Percentiles rank a stretch among this genome's conserved stretches.
phyloP scores from a whole-genome alignment of 2,329 filamentous ascomycete genomes.

The Dactylellina drechsleri region DNA sequence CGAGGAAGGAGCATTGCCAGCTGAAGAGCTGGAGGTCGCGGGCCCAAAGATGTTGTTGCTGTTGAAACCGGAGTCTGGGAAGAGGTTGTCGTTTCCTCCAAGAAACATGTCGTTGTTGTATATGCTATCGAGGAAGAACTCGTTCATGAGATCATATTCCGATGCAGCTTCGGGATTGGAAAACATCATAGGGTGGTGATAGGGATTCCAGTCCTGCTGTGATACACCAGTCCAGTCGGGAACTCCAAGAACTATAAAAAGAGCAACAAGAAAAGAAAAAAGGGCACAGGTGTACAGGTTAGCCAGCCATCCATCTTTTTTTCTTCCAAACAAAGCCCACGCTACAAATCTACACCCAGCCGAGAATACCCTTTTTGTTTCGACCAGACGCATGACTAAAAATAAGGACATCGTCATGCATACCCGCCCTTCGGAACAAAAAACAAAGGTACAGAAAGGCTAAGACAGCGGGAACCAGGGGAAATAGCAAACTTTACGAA shows the following conservation, averaged over 20 bases:
- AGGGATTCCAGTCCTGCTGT: constrained; percentile 70
- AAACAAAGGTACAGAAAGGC: constrained; percentile 16
- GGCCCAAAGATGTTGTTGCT: constrained; percentile 56
- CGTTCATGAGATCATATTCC: constrained; percentile 95
- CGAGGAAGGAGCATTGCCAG: constrained; percentile 42
- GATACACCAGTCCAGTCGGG: constrained; percentile 86
- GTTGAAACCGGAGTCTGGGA: constrained; percentile 40
- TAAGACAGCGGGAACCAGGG: constrained; percentile 13
- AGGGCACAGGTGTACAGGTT: constrained; percentile 39
- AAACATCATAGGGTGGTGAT: constrained; percentile 92
- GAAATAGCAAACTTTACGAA: constrained; percentile 44
- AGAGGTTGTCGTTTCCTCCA: constrained; percentile 74
- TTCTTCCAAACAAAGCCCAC: neutral
- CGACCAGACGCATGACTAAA: constrained; percentile 28
- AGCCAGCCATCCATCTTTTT: constrained; percentile 35
- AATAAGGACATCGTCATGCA: constrained; percentile 45
- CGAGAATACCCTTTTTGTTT: constrained; percentile 9
- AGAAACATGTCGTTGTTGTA: constrained; percentile 71
- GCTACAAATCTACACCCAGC: neutral
- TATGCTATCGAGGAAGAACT: constrained; percentile 81
- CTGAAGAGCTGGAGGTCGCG: constrained; percentile 43
- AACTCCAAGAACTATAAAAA: constrained; percentile 76
- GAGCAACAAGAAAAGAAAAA: constrained; percentile 56
- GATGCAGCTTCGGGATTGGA: constrained; percentile 91
- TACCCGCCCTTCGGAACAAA: constrained; percentile 37